phyloP scores from a whole-genome alignment of 1,284 basidiomycete species.

The Stereum hirsutum region DNA sequence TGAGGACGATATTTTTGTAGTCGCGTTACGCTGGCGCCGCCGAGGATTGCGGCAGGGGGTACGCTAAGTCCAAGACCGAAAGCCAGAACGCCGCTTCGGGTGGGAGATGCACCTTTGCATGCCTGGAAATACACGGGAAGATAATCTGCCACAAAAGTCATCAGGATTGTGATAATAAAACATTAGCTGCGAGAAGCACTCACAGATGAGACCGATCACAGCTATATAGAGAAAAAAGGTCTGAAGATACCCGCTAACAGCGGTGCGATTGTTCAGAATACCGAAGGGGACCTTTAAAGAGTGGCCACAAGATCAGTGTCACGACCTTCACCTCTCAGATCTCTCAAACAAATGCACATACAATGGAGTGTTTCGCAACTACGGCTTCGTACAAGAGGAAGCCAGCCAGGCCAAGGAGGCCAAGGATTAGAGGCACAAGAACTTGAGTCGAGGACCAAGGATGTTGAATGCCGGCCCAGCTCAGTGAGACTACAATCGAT shows the following conservation, averaged over 20 bases:
- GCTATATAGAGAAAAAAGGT: constrained; percentile 5
- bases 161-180: not conserved
- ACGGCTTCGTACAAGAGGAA: constrained; percentile 19
- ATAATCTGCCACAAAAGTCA: constrained; percentile 15
- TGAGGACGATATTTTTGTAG: constrained; percentile 20
- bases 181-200: constrained; percentile 9
- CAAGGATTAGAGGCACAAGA: constrained; percentile 26
- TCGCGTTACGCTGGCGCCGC: constrained; percentile 19
- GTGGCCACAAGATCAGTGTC: constrained; percentile 18
- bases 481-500: constrained; percentile 24
- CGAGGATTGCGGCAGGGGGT: constrained; percentile 18
- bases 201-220: not conserved
- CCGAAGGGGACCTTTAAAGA: constrained; percentile 8
- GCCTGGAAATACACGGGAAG: constrained; percentile 33
- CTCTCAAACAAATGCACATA: constrained; percentile 6
- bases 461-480: constrained; percentile 26
- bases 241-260: constrained; percentile 13
- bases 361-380: constrained; percentile 16
- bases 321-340: constrained; percentile 15
- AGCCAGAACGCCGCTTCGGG: constrained; percentile 28
- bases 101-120: constrained; percentile 26
- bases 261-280: not conserved
- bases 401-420: constrained; percentile 16
- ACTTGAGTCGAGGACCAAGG: constrained; percentile 26
- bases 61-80: constrained; percentile 24